phyloP scores from a whole-genome alignment of 768 basidiomycete species.

The Sporobolomyces pararoseus region DNA sequence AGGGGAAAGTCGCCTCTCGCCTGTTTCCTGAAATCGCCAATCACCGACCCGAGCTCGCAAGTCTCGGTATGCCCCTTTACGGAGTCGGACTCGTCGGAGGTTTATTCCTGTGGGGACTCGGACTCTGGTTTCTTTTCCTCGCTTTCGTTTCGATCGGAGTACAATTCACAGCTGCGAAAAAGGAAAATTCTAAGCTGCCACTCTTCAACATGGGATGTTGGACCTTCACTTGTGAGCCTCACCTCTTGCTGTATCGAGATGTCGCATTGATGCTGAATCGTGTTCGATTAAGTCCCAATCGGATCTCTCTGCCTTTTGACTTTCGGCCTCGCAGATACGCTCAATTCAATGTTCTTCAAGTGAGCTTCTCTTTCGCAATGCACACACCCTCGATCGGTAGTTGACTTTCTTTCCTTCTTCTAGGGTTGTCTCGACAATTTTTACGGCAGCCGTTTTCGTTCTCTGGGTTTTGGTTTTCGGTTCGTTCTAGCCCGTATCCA shows the following conservation, averaged over 20 bases:
- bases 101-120: conserved; percentile 42
- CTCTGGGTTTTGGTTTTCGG: conserved; percentile 42
- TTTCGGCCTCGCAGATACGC: conserved; percentile 41
- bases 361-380: neutral
- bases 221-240: conserved; percentile 9
- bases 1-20: conserved; percentile 35
- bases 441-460: conserved; percentile 39
- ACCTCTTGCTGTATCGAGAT: too few species aligned
- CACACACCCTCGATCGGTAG: neutral
- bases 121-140: conserved; percentile 45
- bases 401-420: neutral
- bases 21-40: conserved; percentile 39
- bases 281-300: conserved; percentile 26
- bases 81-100: conserved; percentile 39
- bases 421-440: conserved; percentile 41
- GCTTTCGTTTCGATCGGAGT: conserved; percentile 33
- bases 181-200: conserved; percentile 5
- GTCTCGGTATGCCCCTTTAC: conserved; percentile 31
- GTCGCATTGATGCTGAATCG: too few species aligned
- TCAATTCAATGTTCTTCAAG: conserved; percentile 45
- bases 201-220: conserved; percentile 41
- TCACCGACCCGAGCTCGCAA: conserved; percentile 10
- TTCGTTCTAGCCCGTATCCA: conserved; percentile 1
- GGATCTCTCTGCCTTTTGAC: conserved; percentile 45
- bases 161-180: neutral